Conservation (phyloP, 371 early-diverging fungal species). For the Rhizopus microsporus region DNA sequence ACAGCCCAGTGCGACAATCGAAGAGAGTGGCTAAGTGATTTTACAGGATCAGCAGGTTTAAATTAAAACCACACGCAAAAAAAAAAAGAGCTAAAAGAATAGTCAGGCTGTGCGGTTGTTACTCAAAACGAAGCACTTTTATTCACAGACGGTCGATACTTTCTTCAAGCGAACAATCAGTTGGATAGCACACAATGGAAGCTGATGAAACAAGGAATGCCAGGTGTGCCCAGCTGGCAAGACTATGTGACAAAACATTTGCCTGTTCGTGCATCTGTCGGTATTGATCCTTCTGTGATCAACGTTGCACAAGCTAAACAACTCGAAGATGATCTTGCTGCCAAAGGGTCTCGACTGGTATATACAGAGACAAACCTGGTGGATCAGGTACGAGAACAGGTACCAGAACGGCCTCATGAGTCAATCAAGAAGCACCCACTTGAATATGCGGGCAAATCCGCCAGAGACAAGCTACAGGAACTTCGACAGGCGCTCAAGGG, state of each 20-base stretch:
- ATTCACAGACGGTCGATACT: slow-evolving; percentile 99
- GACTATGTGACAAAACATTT: slow-evolving; percentile 77
- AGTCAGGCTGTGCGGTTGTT: slow-evolving; percentile 76
- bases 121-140: slow-evolving; percentile 74
- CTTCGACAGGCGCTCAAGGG: neutral
- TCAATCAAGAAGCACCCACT: slow-evolving; percentile 61
- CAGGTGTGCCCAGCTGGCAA: slow-evolving; percentile 85
- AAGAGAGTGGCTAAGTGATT: slow-evolving; percentile 89
- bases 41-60: slow-evolving; percentile 94
- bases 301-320: slow-evolving; percentile 32
- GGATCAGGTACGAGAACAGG: slow-evolving; percentile 72
- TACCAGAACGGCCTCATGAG: slow-evolving; percentile 66
- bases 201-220: slow-evolving; percentile 89
- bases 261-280: slow-evolving; percentile 67
- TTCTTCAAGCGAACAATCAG: slow-evolving; percentile 94
- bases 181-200: slow-evolving; percentile 82
- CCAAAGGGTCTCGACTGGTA: slow-evolving; percentile 49
- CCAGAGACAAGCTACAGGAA: slow-evolving; percentile 7
- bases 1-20: slow-evolving; percentile 87
- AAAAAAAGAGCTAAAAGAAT: neutral
- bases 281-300: slow-evolving; percentile 80
- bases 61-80: neutral
- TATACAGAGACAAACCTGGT: slow-evolving; percentile 68
- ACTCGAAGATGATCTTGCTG: slow-evolving; percentile 9
- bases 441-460: slow-evolving; percentile 67